Conservation (phyloP, 73 alveolate species). For the Paraurostyla sp. region DNA sequence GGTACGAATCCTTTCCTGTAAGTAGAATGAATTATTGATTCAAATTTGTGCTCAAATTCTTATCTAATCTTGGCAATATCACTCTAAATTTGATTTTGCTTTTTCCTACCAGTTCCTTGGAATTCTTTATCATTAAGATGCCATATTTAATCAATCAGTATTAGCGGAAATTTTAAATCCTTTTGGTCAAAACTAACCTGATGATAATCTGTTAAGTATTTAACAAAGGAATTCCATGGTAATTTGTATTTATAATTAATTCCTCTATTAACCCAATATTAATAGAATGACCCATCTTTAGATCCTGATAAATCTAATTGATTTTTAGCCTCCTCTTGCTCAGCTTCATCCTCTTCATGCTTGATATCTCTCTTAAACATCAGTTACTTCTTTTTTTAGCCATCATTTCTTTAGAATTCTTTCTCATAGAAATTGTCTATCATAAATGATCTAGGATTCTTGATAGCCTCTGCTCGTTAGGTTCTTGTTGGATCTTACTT, state of each 20-base stretch:
- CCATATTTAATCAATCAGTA: background rate
- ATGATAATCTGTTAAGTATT: background rate
- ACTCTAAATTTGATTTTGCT: background rate
- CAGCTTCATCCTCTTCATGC: background rate
- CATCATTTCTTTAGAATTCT: background rate
- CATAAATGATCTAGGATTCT: background rate
- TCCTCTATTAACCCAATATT: slow-evolving; percentile 17
- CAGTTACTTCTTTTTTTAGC: background rate
- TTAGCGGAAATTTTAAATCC: slow-evolving; percentile 2
- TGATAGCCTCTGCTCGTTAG: background rate
- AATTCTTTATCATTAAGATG: background rate
- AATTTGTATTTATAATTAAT: slow-evolving; percentile 12
- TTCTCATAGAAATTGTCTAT: background rate
- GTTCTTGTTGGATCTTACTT: background rate
- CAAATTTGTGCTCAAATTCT: slow-evolving; percentile 3
- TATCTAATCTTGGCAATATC: background rate
- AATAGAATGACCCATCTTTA: background rate
- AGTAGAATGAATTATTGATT: background rate
- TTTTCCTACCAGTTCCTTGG: background rate
- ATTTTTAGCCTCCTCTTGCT: background rate
- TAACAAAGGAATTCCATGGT: slow-evolving; percentile 17
- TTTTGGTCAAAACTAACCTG: slow-evolving; percentile 13
- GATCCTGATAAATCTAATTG: background rate
- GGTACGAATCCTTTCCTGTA: slow-evolving; percentile 28
- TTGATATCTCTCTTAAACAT: background rate